Evolutionary conservation across 2,329 filamentous ascomycete genomes (phyloP), one percentile per base, ranked within the genome.

Genomic region (Beauveria medogensis): DNA sequence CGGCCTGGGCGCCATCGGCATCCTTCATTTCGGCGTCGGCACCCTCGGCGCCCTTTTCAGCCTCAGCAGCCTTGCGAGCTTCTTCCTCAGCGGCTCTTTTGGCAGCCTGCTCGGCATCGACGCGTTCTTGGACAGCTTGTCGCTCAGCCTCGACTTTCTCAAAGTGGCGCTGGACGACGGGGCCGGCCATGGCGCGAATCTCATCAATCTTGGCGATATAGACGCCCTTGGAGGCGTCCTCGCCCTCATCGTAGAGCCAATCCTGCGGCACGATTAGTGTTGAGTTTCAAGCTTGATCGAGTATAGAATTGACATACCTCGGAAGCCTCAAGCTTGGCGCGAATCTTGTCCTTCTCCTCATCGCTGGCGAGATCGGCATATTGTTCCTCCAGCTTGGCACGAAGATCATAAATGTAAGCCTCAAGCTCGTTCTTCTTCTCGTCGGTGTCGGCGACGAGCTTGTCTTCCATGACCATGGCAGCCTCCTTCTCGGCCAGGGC

Each of bases 371-470:
- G 92, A 55, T 96, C 90, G 66, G 91, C 80, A 74, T 95, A 97
- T 68, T 91, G 84, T 70, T 95, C 92, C 67, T 97, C 91, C 57
- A 97, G 85, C 86, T 97, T 97, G 78, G 91, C 91, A 69, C 93
- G 90, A 73, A 96, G 84, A 71, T 97, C 92, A 78, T 99, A 99
- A 78, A 97, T 97, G 78, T 89, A 96, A 26, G 91, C 87, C 82
- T 99, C 94, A 59, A 99, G 90, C 79, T 97, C 93, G 81, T 99
- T 99, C 91, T 97, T 99, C 86, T 96, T 96, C 81, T 97, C 92
- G 74, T 97, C 94, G 43, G 94, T 99, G 75, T 97, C 94, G 68
- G 90, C 91, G 61, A 99, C 92, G 62, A 97, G 88, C 84, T 97
- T 99, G 80, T 99, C 94, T 77, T 97, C 92, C 86, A 96, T 93